Base-by-base conservation (phyloP, 768 basidiomycete species). In the Naganishia onofrii region DNA sequence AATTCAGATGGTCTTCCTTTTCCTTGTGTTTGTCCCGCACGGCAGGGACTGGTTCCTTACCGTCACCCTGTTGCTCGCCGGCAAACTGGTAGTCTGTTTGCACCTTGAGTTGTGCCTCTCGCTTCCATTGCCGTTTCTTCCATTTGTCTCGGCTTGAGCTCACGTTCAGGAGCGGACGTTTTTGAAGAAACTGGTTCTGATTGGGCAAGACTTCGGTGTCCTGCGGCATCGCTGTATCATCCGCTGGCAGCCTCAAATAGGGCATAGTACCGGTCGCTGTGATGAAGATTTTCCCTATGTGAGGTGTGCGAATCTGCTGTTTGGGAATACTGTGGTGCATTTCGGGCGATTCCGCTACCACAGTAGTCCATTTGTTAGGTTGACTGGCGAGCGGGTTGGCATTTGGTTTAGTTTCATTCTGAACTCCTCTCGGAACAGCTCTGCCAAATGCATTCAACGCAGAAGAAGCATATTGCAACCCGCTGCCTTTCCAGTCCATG, bases 1-100 rank as follows among this genome's bases (percentile, higher is more conserved):
- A 19, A 3, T 60, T 34, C 70, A 71, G n/a, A 54, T 67, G 66
- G 29, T 71, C 70, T 51, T 71, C 70, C 66, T 71, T 71, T 23
- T 60, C 36, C 29, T 28, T 56, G 34, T 66, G 52, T 29, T 71
- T 71, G 51, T 71, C 70, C 66, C 56, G 46, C 15, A 34, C 38
- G 17, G 19, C 29, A 17, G 38, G 5, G 8, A 8, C 34, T 5
- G 10, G 34, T n/a, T 23, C n/a, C 29, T 36, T n/a, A 4, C 12
- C 13, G 10, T 46, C 31, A 17, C 12, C 29, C 48, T 51, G 48
- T 19, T 17, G 28, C n/a, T n/a, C 31, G 6, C 15, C 29, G 3
- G 3, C 23, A 26, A 3, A 26, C 29, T 26, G 7, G 15, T 23
- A 26, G 23, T 8, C n/a, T 42, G 8, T 36, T 23, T 31, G 32